Base-by-base conservation (phyloP, 2,329 filamentous ascomycete genomes). In the Ophiocordyceps unilateralis region DNA sequence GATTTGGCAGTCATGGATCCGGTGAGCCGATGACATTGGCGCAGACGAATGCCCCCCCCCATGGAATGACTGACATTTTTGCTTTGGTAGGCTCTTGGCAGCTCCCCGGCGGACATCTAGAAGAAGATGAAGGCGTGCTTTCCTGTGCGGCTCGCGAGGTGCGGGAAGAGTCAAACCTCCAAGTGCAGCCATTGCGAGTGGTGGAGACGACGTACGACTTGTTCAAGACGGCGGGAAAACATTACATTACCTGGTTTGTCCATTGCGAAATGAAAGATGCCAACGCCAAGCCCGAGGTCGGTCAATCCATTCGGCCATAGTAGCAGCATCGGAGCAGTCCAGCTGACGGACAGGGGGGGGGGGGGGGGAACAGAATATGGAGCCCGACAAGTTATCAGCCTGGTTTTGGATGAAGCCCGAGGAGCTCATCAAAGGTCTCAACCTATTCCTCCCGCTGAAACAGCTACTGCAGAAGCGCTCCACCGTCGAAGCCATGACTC, bases 171-270 rank as follows among this genome's bases (percentile, higher is more conserved):
- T 85, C 83, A 0, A 79, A 72, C 0, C 64, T 86, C 0, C 51
- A 58, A 0, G 64, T 86, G 1, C 62, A 57, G 1, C 65, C 69
- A 7, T 41, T 72, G 30, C 65, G 63, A 39, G 68, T 81, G 34
- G 49, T 79, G 1, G 73, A 70, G 0, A 69, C 75, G 0, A 85
- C 79, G 5, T 85, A 87, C 53, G 76, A 79, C 50, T 54, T 82
- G 1, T 83, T 86, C 54, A 52, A 58, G 1, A 53, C 54, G 0
- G 67, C 70, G n/a, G 59, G 59, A 0, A 83, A 78, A 57, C 83
- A 89, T 54, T 89, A 88, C 53, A 67, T 86, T 41, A 88, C 83
- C 0, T 57, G 86, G 3, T 87, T 83, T 49, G 72, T 85, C 47
- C 61, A 64, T 0, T 76, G 72, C 37, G 59, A 58, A 39, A 61